Base-by-base conservation (phyloP, 768 basidiomycete genomes). In the Stropharia rugosoannulata region DNA sequence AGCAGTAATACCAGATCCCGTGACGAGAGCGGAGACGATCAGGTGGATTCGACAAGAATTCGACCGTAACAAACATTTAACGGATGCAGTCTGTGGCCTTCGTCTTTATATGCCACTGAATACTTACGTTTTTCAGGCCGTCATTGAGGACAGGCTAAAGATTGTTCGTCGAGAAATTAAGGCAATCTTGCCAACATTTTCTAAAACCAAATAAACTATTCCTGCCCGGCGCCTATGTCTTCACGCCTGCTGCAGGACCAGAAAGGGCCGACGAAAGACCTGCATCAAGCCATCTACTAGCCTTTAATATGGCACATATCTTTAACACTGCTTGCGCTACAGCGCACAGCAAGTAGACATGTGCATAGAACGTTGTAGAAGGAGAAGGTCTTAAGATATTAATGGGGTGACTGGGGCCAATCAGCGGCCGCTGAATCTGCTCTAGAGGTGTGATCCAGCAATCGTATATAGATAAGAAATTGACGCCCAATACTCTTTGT, bases 31-130 rank as follows among this genome's bases (percentile, higher is more conserved):
- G 56, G 89, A 92, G 62, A 89, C 89, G 0, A 69, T 90, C 6
- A 64, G 67, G 18, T 93, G 90, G 88, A 81, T 92, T 68, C 84
- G 90, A 27, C 64, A 72, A 47, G 89, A 91, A 69, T 82, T 92
- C 61, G 85, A 90, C 64, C 74, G 83, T 56, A 85, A 83, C 61
- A 78, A 69, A 56, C 66, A 84, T 63, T 64, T 89, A 39, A 67
- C 75, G 10, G 85, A 91, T 64, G 67, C 75, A 58, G 90, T 91
- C 62, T 51, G 79, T 58, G 49, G 43, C 16, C 36, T 18, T 51
- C 18, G 19, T 36, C 45, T 59, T 39, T 40, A 15, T 25, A 13
- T 44, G 38, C 36, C 18, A 41, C 49, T 25, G 29, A 58, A 49
- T 32, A 49, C 40, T 25, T 8, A 32, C 9, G 29, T 16, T 25